Percentiles rank a stretch among this genome's conserved stretches.
Evolutionary conservation across 2,329 filamentous ascomycete genomes (phyloP).

Genomic region (Neopestalotiopsis clavispora): DNA sequence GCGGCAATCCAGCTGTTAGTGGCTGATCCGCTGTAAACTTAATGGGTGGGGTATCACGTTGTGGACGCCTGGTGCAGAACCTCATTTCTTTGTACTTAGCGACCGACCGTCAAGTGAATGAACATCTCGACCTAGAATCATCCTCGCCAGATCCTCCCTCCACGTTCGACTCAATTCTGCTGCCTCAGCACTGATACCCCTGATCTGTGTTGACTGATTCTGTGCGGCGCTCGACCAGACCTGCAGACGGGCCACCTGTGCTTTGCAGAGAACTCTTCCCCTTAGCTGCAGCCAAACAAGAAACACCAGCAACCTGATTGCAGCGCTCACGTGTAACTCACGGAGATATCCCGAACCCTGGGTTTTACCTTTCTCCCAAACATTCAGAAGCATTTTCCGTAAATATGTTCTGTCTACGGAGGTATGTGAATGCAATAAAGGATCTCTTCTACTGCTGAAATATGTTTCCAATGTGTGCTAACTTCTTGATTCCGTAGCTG

Average conservation of each 20-base stretch:
- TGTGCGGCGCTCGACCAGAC: no score
- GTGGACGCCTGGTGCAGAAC: not conserved
- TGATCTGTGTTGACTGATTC: no score
- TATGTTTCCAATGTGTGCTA: conserved; percentile 26
- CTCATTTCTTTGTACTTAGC: not conserved
- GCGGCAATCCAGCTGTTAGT: not conserved
- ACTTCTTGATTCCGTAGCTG: conserved; percentile 57
- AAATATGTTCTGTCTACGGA: conserved; percentile 67
- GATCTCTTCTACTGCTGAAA: not conserved
- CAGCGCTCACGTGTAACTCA: not conserved
- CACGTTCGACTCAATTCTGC: not conserved
- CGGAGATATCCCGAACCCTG: not conserved
- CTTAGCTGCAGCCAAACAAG: not conserved
- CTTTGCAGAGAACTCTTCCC: not conserved
- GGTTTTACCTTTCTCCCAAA: not conserved
- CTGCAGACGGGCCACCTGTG: no score
- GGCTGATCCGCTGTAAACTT: not conserved
- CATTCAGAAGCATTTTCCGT: conserved; percentile 3
- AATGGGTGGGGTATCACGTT: conserved; percentile 1
- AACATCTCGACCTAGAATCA: not conserved
- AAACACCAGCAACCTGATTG: not conserved
- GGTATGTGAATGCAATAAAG: conserved; percentile 42
- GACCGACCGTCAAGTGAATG: not conserved
- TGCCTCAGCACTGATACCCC: no score
- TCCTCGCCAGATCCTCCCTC: not conserved